Evolutionary conservation across 2,329 filamentous ascomycete species (phyloP).

Genomic region (Beauveria caledonica): DNA sequence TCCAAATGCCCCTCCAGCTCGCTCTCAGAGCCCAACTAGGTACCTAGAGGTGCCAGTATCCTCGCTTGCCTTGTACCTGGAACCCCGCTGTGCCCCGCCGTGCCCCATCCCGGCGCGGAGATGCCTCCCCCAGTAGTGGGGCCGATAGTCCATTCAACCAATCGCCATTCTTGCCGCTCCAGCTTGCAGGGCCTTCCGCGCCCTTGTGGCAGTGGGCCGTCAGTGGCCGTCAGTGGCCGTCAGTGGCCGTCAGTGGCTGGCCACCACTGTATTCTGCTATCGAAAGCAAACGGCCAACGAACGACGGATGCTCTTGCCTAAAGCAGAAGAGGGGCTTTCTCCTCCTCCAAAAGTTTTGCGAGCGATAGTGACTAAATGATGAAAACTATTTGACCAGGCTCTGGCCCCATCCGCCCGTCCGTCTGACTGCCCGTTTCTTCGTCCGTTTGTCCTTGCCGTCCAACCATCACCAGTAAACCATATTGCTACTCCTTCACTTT

Average conservation of each 20-base stretch:
- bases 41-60: too few species aligned
- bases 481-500: neutral
- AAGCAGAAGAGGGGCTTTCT: neutral
- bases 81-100: too few species aligned
- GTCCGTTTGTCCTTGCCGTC: neutral
- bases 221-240: too few species aligned
- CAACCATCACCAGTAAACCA: neutral
- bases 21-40: too few species aligned
- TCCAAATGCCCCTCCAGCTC: too few species aligned
- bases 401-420: neutral
- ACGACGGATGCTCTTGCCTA: neutral
- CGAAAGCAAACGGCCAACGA: neutral
- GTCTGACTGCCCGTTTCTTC: neutral
- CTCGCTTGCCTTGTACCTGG: too few species aligned
- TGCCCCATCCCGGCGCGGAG: neutral
- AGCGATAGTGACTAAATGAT: neutral
- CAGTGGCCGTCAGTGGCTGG: too few species aligned
- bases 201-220: neutral
- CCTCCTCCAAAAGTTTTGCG: neutral
- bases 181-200: neutral
- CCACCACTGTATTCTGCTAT: too few species aligned
- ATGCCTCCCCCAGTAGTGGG: neutral
- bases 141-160: neutral
- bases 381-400: slow-evolving; percentile 7
- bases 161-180: neutral